Percentiles rank a stretch among this genome's conserved stretches.
These are phyloP conservation scores for Penicillium cosmopolitanum DNA, from an alignment of 495 filamentous ascomycete genomes.

Conservation along the genomic window DNA sequence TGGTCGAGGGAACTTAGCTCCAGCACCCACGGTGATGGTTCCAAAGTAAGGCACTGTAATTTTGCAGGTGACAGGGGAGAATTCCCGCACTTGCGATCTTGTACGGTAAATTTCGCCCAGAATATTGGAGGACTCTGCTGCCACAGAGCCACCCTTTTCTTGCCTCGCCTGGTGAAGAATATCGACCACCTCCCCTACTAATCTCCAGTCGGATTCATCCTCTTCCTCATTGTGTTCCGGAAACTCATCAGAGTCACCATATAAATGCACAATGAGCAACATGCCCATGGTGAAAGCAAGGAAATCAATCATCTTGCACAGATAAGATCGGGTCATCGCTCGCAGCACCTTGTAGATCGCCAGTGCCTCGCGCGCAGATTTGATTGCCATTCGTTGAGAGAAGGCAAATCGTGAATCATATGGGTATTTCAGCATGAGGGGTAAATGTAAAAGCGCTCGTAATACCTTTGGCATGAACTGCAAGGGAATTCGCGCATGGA, in stretches of 20 bases:
- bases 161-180: constrained; percentile 44
- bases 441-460: constrained; percentile 54
- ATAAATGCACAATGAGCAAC: constrained; percentile 50
- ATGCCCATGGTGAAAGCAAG: constrained; percentile 56
- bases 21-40: constrained; percentile 39
- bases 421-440: constrained; percentile 56
- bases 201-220: constrained; percentile 49
- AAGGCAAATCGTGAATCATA: constrained; percentile 43
- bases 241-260: constrained; percentile 41
- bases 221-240: constrained; percentile 31
- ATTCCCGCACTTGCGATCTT: constrained; percentile 10
- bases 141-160: constrained; percentile 51
- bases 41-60: constrained; percentile 53
- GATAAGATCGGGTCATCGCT: constrained; percentile 35
- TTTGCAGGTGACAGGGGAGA: constrained; percentile 25
- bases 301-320: constrained; percentile 60
- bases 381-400: constrained; percentile 46
- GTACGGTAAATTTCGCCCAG: constrained; percentile 40
- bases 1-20: constrained; percentile 29
- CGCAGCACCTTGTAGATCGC: constrained; percentile 48
- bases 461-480: constrained; percentile 53
- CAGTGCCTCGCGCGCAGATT: constrained; percentile 52
- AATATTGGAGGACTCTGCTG: constrained; percentile 48
- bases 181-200: constrained; percentile 44
- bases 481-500: constrained; percentile 39